Conservation (phyloP, 768 basidiomycete genomes). For the Suillus lakei region DNA sequence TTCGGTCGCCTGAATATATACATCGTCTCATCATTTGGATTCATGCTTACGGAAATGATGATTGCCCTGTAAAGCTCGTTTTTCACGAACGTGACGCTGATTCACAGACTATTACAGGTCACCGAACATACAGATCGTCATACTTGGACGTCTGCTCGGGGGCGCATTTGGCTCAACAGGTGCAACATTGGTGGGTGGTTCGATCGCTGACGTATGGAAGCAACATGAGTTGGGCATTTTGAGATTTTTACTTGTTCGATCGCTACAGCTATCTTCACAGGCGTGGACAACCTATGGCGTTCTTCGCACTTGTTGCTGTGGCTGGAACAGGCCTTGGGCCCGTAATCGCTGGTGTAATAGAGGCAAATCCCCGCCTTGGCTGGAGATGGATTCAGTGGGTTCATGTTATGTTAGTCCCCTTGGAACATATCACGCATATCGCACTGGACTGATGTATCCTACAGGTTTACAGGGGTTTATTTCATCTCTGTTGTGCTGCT, state of each 20-base stretch:
- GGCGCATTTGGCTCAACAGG: conserved; percentile 66
- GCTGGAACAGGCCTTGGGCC: conserved; percentile 66
- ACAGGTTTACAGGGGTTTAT: conserved; percentile 55
- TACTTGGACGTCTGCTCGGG: conserved; percentile 61
- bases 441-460: conserved; percentile 4
- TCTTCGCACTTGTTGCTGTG: conserved; percentile 64
- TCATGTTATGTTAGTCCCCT: conserved; percentile 53
- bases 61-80: conserved; percentile 23
- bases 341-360: conserved; percentile 62
- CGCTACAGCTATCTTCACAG: conserved; percentile 1
- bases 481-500: conserved; percentile 52
- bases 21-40: conserved; percentile 49
- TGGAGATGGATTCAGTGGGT: conserved; percentile 88
- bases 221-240: conserved; percentile 50
- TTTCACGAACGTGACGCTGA: neutral
- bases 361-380: conserved; percentile 54
- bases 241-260: neutral
- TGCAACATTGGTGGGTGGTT: conserved; percentile 70
- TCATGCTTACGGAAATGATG: conserved; percentile 52
- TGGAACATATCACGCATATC: conserved; percentile 4
- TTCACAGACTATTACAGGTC: conserved; percentile 21
- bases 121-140: conserved; percentile 55
- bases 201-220: conserved; percentile 67
- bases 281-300: conserved; percentile 65
- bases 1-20: conserved; percentile 65